Percentiles rank a stretch among this genome's conserved stretches.
These are phyloP conservation scores for Dalbergia oliveri DNA, from an alignment of 306 rosid species.

Conservation along the genomic window DNA sequence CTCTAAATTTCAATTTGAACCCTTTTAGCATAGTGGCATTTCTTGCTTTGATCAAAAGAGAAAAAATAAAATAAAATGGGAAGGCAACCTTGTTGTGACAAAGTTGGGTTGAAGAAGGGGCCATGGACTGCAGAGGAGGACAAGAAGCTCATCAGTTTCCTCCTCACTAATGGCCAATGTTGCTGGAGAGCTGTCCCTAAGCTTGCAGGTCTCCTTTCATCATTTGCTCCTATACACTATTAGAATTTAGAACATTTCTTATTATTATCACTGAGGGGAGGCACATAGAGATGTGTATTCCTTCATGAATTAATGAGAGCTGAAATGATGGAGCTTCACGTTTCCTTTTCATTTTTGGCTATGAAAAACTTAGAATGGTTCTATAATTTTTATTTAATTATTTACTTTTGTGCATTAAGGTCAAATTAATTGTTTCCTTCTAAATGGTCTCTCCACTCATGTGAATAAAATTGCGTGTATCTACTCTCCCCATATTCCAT, in stretches of 20 bases:
- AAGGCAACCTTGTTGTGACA: conserved; percentile 98
- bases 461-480: no score
- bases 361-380: background rate
- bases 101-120: conserved; percentile 96
- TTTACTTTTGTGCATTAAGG: conserved; percentile 17
- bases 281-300: background rate
- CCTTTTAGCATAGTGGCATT: conserved; percentile 25
- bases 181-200: conserved; percentile 99
- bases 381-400: background rate
- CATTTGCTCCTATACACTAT: background rate
- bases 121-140: conserved; percentile 95
- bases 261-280: background rate
- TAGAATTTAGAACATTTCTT: background rate
- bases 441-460: no score
- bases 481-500: no score
- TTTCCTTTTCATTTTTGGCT: background rate
- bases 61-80: conserved; percentile 60
- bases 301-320: background rate
- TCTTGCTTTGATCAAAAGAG: conserved; percentile 4
- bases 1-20: conserved; percentile 16
- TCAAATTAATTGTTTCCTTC: background rate
- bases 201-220: conserved; percentile 71
- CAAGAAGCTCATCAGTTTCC: conserved; percentile 88
- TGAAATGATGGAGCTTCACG: conserved; percentile 35
- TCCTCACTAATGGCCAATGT: conserved; percentile 90